Evolutionary conservation across 495 filamentous ascomycete genomes (phyloP).

Genomic region (Aspergillus asperescens): DNA sequence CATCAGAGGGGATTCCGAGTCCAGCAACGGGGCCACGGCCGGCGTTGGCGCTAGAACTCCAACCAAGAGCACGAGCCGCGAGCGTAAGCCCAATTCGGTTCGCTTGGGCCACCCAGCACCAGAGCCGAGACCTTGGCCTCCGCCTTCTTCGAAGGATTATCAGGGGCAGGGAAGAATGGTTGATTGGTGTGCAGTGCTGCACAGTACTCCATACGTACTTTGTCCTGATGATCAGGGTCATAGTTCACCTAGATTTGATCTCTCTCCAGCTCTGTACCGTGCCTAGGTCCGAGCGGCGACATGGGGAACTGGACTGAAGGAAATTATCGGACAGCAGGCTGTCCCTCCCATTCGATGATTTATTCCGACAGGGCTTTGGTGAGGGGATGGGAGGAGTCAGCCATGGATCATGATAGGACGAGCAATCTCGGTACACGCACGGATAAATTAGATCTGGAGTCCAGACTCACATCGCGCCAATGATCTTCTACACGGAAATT

Average conservation of each 20-base stretch:
- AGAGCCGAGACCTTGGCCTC: conserved; percentile 9
- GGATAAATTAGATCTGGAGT: conserved; percentile 10
- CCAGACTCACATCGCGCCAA: conserved; percentile 8
- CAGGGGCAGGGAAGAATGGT: background rate
- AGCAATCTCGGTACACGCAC: conserved; percentile 3
- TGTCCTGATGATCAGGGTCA: background rate
- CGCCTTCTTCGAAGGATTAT: conserved; percentile 3
- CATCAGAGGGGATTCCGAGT: conserved; percentile 1
- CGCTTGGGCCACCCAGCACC: background rate
- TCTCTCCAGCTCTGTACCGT: conserved; percentile 1
- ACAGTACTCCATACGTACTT: background rate
- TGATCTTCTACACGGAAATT: background rate
- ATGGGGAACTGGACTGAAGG: background rate
- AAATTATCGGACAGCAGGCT: background rate
- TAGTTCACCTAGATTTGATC: background rate
- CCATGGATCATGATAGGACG: conserved; percentile 2
- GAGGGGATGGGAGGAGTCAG: background rate
- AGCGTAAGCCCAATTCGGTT: background rate
- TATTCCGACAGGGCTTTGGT: background rate
- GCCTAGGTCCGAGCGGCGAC: conserved; percentile 14
- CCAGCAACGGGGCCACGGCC: background rate
- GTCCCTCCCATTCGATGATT: conserved; percentile 6
- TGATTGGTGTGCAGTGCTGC: conserved; percentile 1
- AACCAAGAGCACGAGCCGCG: background rate
- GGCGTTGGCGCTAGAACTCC: background rate